phyloP scores from a whole-genome alignment of 306 rosid genomes.

The Quercus berberidifolia region DNA sequence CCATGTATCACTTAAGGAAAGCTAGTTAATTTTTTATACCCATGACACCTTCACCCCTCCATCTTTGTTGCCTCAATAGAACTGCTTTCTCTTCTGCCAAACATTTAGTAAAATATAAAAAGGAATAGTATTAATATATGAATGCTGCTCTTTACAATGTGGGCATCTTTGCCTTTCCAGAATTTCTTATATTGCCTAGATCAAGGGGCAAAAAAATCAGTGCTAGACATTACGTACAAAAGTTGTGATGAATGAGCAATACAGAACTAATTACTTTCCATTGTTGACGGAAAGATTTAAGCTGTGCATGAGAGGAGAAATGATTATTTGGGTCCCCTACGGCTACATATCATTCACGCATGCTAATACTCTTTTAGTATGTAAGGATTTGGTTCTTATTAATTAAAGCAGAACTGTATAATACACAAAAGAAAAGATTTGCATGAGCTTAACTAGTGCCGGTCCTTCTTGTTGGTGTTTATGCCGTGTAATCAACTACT shows the following conservation, averaged over 20 bases:
- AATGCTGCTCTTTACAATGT: too few relatives aligned
- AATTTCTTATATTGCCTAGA: too few relatives aligned
- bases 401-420: not conserved
- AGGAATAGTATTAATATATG: too few relatives aligned
- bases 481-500: not conserved
- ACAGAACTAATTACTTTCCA: not conserved
- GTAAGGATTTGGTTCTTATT: not conserved
- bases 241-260: not conserved
- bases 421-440: not conserved
- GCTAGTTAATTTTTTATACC: not conserved
- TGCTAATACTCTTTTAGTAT: not conserved
- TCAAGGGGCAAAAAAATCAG: too few relatives aligned
- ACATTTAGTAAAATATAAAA: too few relatives aligned
- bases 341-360: constrained; percentile 18
- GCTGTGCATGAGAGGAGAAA: constrained; percentile 12
- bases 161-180: too few relatives aligned
- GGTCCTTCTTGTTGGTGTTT: not conserved
- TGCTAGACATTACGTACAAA: not conserved
- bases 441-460: not conserved
- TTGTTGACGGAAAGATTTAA: constrained; percentile 3
- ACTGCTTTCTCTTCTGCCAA: too few relatives aligned
- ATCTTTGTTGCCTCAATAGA: too few relatives aligned
- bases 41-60: too few relatives aligned
- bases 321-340: constrained; percentile 14
- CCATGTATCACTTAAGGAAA: too few relatives aligned